Conservation (phyloP, 2,329 filamentous ascomycete species). For the Trichoderma sp. region DNA sequence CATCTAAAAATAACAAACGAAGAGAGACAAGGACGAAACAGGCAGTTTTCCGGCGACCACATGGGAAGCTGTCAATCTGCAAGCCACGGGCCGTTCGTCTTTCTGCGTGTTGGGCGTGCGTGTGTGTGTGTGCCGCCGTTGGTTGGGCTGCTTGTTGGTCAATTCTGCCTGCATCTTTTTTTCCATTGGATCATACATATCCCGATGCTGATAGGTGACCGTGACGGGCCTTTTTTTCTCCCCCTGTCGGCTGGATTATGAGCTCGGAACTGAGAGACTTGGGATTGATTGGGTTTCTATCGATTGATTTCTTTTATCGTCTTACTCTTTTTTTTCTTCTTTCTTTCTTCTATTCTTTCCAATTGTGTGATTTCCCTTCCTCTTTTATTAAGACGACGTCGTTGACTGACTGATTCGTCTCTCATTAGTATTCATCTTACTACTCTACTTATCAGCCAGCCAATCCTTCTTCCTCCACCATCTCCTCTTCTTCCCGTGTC, state of each 20-base stretch:
- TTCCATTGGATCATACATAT: neutral
- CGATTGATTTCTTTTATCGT: neutral
- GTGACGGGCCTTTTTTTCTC: neutral
- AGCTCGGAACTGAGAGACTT: neutral
- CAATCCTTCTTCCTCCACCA: neutral
- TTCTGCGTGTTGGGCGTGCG: no score
- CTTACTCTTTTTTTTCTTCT: neutral
- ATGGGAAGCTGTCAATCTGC: no score
- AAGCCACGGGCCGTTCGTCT: no score
- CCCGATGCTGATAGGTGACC: neutral
- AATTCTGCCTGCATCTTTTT: neutral
- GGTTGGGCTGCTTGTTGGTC: neutral
- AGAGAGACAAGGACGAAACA: neutral
- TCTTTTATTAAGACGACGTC: neutral
- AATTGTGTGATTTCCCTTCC: neutral
- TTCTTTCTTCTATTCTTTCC: neutral
- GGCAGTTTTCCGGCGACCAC: neutral
- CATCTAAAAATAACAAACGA: neutral
- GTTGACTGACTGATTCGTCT: neutral
- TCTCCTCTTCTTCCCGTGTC: neutral
- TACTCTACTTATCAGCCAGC: neutral
- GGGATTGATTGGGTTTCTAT: neutral
- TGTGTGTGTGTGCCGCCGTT: no score
- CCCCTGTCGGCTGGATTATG: neutral
- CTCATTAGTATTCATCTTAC: neutral